Base-by-base conservation (phyloP, 371 early-diverging fungal genomes). In the Chytridium lagenaria region DNA sequence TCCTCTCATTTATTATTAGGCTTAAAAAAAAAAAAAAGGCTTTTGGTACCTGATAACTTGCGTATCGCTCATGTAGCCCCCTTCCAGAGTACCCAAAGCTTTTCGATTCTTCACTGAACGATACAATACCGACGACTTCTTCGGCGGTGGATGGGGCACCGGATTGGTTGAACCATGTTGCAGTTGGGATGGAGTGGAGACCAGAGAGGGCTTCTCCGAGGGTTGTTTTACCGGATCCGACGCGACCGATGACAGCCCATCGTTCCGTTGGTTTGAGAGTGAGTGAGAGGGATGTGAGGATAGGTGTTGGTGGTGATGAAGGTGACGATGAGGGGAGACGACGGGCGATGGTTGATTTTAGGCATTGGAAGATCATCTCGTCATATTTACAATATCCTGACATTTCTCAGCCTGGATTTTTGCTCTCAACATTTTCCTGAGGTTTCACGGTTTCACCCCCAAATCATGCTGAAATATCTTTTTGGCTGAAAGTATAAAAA, bases 31-130 rank as follows among this genome's bases (percentile, higher is more conserved):
- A 40, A 39, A 16, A 55, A 57, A 10, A 26, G n/a, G 22, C 12
- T 52, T 59, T 68, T 26, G 37, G 59, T 40, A 31, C 68, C 77
- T 83, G 84, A 80, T 84, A 63, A 82, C 68, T 86, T 70, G 86
- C 83, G 78, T 85, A 89, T n/a, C 89, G 81, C 67, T 87, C 87
- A 68, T 86, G 86, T 50, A 86, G 83, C 69, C 84, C 70, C n/a
- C n/a, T n/a, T n/a, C 72, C 72, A 59, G 86, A 89, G 19, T 76
- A 77, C 72, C 87, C 85, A n/a, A n/a, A n/a, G 0, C 72, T 23
- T 31, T 77, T 74, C 12, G 85, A 81, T 10, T 85, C 76, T 61
- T 87, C 87, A 44, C 76, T 81, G 72, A 87, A 89, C 7, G 86
- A 83, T 0, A 87, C 84, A 28, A 84, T 72, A 22, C 79, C 78